Percentiles rank a stretch among this genome's conserved stretches.
Evolutionary conservation across 305 asterid species (phyloP).

Genomic region (Solanum aculeatissimum): DNA sequence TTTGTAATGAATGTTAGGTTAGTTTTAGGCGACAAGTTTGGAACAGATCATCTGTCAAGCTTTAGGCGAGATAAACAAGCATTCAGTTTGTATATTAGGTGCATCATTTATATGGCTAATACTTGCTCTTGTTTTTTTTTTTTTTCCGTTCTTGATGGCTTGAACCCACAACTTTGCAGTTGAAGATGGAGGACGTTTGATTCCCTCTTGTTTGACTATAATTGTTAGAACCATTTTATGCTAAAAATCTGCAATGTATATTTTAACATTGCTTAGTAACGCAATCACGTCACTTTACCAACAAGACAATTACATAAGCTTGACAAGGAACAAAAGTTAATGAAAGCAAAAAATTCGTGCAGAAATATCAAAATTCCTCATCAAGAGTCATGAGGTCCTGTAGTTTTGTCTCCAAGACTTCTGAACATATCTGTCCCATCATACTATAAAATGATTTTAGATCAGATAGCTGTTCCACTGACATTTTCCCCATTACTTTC

Average conservation of each 20-base stretch:
- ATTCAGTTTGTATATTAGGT: background rate
- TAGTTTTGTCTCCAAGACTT: constrained; percentile 3
- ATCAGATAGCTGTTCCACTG: constrained; percentile 6
- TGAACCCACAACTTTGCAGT: background rate
- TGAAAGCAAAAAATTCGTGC: background rate
- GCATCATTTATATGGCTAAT: background rate
- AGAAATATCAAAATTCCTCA: background rate
- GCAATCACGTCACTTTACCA: background rate
- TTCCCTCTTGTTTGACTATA: background rate
- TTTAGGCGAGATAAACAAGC: background rate
- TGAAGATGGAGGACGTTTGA: too few relatives aligned
- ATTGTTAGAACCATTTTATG: background rate
- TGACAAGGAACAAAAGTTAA: background rate
- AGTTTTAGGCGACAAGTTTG: background rate
- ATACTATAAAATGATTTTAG: constrained; percentile 4
- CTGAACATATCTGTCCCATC: constrained; percentile 13
- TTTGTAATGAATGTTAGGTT: background rate
- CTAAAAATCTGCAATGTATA: background rate
- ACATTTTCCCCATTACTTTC: constrained; percentile 9
- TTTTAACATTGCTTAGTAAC: background rate
- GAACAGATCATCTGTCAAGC: background rate
- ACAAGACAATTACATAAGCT: background rate
- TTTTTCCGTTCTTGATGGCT: background rate
- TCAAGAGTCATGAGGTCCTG: background rate
- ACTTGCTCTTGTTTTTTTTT: too few relatives aligned